Base-by-base conservation (phyloP, 257 asterid genomes). In the Paulownia fortunei region DNA sequence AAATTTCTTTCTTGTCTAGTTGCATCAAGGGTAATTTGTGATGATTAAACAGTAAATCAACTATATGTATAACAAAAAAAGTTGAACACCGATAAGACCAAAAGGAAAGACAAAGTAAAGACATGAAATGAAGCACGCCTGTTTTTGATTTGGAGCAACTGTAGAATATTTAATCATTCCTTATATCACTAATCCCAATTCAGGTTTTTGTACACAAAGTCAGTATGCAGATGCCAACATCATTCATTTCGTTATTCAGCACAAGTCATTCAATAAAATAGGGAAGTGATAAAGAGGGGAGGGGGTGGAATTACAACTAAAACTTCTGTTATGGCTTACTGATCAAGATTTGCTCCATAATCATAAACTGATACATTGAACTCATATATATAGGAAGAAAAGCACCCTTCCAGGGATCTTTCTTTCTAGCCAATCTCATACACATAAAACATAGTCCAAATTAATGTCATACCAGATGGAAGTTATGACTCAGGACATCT, bases 31-130 rank as follows among this genome's bases (percentile, higher is more conserved):
- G 51, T 47, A 8, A 61, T 47, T 1, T 3, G 8, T 27, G 6
- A 75, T 63, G 13, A 75, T 61, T 59, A 63, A 65, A 41, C 23
- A 7, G 32, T 18, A 7, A 65, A 66, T 73, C 46, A 73, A 11
- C 21, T 62, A 44, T 32, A 71, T 58, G 15, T 18, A 37, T 11
- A 52, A 34, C 19, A 39, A 30, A 6, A 79, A 47, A 21, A 73
- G 39, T 37, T 37, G 46, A 34, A 47, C 2, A 51, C 41, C 26
- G 74, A 77, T 6, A 26, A 68, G 58, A 64, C 52, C 30, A 23
- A 65, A 66, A 76, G 68, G 3, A n/a, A 65, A 23, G 37, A 72
- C 64, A 30, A 30, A 30, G 36, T 4, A 30, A 18, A 69, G 27
- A 27, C 44, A n/a, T n/a, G n/a, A n/a, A n/a, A 70, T 0, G 16